Evolutionary conservation across 169 alveolate species (phyloP).

Genomic region (Babesia bovis): DNA sequence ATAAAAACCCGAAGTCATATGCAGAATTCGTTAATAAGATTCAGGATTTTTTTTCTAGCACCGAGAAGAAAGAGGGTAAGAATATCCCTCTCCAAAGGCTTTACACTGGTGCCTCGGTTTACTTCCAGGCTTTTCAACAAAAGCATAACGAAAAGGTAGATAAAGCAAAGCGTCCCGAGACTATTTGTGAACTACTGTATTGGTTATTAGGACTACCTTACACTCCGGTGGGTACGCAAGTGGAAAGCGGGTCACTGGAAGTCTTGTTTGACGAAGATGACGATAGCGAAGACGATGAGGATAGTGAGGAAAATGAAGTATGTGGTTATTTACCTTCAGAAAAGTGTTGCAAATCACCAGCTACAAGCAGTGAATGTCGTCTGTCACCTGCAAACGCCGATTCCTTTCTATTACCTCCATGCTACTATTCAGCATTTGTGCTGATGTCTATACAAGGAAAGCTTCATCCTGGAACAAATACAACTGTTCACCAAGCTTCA

Average conservation of each 20-base stretch:
- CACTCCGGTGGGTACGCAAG: not conserved
- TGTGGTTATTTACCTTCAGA: no score
- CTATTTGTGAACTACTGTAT: not conserved
- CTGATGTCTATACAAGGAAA: not conserved
- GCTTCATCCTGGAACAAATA: no score
- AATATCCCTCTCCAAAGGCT: not conserved
- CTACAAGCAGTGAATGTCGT: not conserved
- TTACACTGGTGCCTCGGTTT: not conserved
- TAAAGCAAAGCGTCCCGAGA: not conserved
- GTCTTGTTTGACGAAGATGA: not conserved
- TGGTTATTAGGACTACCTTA: constrained; percentile 1
- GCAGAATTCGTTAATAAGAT: not conserved
- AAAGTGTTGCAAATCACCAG: no score
- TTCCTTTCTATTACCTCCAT: not conserved
- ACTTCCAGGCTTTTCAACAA: not conserved
- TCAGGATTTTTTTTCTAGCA: not conserved
- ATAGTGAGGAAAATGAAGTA: no score
- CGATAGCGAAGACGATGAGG: not conserved
- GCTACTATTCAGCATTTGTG: not conserved
- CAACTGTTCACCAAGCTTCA: no score
- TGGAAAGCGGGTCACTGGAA: not conserved
- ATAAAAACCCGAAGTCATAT: not conserved
- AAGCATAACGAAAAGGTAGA: not conserved
- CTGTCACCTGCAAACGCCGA: not conserved
- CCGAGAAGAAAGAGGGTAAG: no score